Evolutionary conservation across 208 protist species (phyloP).

Genomic region (Naegleria lovaniensis): DNA sequence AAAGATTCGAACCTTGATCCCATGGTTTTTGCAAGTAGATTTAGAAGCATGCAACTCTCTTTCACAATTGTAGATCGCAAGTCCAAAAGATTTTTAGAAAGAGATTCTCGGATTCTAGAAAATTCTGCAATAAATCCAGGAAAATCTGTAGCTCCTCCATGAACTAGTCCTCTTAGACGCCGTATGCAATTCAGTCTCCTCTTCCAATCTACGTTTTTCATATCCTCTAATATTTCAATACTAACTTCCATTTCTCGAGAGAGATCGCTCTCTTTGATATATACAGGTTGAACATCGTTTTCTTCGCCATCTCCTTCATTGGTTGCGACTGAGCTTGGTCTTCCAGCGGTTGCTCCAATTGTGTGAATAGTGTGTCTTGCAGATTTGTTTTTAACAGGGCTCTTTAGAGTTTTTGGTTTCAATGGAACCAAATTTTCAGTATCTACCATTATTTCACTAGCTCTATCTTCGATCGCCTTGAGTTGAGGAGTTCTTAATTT

Average conservation of each 20-base stretch:
- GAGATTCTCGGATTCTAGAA: neutral
- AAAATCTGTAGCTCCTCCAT: slow-evolving; percentile 5
- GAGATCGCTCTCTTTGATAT: slow-evolving; percentile 8
- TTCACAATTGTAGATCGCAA: neutral
- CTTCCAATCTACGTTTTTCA: slow-evolving; percentile 9
- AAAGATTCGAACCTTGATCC: neutral
- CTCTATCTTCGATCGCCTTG: neutral
- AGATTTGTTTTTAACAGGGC: neutral
- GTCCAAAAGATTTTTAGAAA: neutral
- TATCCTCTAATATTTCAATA: neutral
- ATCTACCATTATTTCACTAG: neutral
- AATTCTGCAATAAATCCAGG: neutral
- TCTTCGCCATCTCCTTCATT: neutral
- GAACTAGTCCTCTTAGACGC: neutral
- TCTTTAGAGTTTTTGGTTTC: neutral
- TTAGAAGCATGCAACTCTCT: neutral
- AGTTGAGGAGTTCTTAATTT: neutral
- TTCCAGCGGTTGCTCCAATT: neutral
- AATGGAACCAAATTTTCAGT: neutral
- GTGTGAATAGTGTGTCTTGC: neutral
- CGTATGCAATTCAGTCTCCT: neutral
- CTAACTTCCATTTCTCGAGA: neutral
- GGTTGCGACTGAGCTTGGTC: neutral
- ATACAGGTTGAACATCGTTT: neutral
- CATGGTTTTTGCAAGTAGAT: neutral